Conservation (phyloP, 2,329 filamentous ascomycete genomes). For the Helicocarpus griseus region DNA sequence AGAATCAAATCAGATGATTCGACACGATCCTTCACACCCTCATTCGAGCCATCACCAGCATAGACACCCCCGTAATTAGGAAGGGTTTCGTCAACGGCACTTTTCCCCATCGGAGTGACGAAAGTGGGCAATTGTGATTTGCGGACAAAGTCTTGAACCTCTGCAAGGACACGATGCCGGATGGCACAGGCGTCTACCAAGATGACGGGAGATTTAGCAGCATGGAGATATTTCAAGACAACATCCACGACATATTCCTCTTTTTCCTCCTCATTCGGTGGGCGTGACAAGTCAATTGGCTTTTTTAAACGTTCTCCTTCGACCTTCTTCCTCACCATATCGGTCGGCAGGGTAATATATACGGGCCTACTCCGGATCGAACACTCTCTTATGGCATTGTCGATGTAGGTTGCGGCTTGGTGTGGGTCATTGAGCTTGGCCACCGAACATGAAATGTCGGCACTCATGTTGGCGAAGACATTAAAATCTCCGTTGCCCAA, state of each 20-base stretch:
- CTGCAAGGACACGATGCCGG: constrained; percentile 59
- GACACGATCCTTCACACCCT: constrained; percentile 30
- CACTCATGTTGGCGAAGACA: constrained; percentile 42
- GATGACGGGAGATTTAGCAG: constrained; percentile 62
- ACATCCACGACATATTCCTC: constrained; percentile 71
- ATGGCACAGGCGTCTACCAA: constrained; percentile 74
- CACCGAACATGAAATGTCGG: constrained; percentile 42
- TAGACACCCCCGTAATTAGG: constrained; percentile 71
- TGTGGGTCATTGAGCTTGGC: constrained; percentile 37
- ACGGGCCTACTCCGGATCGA: constrained; percentile 46
- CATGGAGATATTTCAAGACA: constrained; percentile 59
- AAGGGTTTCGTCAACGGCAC: constrained; percentile 64
- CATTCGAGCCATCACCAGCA: constrained; percentile 61
- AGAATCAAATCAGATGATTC: constrained; percentile 32
- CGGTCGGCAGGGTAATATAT: constrained; percentile 44
- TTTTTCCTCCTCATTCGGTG: constrained; percentile 55
- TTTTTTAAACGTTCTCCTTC: constrained; percentile 59
- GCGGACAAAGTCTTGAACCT: constrained; percentile 60
- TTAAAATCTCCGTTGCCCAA: constrained; percentile 51
- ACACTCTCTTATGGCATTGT: constrained; percentile 41
- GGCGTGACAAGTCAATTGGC: constrained; percentile 55
- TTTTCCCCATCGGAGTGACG: constrained; percentile 78
- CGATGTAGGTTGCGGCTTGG: constrained; percentile 42
- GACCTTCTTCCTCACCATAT: constrained; percentile 54
- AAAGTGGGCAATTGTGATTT: constrained; percentile 69